Percentiles rank a stretch among this genome's conserved stretches.
Evolutionary conservation across 78 protist species (phyloP).

Genomic region (Dictyostelium capitatum): DNA sequence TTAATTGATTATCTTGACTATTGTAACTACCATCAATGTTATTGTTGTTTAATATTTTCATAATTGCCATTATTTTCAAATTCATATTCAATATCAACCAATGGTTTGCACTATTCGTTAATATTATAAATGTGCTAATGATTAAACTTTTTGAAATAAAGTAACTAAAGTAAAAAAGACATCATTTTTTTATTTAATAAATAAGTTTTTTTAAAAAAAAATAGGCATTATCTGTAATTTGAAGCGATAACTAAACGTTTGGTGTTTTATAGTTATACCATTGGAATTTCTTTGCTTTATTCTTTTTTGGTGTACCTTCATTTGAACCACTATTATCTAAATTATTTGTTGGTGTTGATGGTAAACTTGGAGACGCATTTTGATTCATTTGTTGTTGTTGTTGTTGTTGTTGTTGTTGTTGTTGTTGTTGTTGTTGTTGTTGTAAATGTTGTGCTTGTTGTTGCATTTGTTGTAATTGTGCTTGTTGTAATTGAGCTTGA

Average conservation of each 20-base stretch:
- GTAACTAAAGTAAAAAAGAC: too few relatives aligned
- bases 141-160: too few relatives aligned
- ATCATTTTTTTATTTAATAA: too few relatives aligned
- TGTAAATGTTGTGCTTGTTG: not conserved
- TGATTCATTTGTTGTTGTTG: slow-evolving; percentile 31
- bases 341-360: slow-evolving; percentile 8
- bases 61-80: too few relatives aligned
- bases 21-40: too few relatives aligned
- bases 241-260: not conserved
- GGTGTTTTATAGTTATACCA: slow-evolving; percentile 64
- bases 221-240: too few relatives aligned
- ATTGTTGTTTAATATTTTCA: too few relatives aligned
- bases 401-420: slow-evolving; percentile 39
- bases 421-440: slow-evolving; percentile 5
- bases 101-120: too few relatives aligned
- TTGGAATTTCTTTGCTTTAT: slow-evolving; percentile 55
- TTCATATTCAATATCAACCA: too few relatives aligned
- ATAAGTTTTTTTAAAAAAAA: too few relatives aligned
- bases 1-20: too few relatives aligned
- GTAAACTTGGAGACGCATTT: not conserved
- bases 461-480: not conserved
- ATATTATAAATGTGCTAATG: too few relatives aligned
- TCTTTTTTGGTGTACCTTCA: not conserved
- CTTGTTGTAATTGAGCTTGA: slow-evolving; percentile 1
- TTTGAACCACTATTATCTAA: not conserved